Evolutionary conservation across 306 rosid genomes (phyloP), one percentile per base, ranked within the genome.

Genomic region (Quercus cerris): DNA sequence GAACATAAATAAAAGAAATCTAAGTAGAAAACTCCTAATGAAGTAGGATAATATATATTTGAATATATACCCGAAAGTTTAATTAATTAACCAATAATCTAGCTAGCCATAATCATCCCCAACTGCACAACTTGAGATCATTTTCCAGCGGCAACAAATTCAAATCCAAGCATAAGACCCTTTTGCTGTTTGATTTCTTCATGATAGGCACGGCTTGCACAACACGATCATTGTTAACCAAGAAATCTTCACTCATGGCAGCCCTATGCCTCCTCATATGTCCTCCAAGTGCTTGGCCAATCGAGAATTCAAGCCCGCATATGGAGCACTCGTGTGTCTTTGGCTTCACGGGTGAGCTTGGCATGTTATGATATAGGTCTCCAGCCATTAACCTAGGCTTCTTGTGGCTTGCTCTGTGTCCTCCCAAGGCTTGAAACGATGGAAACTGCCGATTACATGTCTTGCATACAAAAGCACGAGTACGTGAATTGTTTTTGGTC

Each of bases 201-300:
- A 87, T 66, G 9, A 88, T 75, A 11, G 87, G 81, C 73, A 46
- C 11, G 1, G 64, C 10, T 59, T 51, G 61, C 55, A 15, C n/a
- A 54, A 33, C 70, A 5, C 31, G n/a, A 13, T 22, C 72, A 44
- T 5, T 68, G 44, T 5, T 58, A 33, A 19, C 1, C 15, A 44
- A 0, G 35, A 64, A 17, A 20, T 41, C 66, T 31, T 51, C 56
- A 55, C 56, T 28, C 12, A 41, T 6, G 0, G 5, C 58, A 3
- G 75, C 79, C 46, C 91, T 87, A 70, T 94, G 98, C n/a, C 94
- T 86, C 49, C 98, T 87, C 98, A 94, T 91, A 81, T 94, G 98
- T 0, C 98, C 98, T 15, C 98, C 97, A 1, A 94, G 89, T 2
- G 98, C 97, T 57, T 94, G 98, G n/a, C 98, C 98, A 5, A 86